phyloP scores from a whole-genome alignment of 495 filamentous ascomycete species.

The Trichoderma reesei region DNA sequence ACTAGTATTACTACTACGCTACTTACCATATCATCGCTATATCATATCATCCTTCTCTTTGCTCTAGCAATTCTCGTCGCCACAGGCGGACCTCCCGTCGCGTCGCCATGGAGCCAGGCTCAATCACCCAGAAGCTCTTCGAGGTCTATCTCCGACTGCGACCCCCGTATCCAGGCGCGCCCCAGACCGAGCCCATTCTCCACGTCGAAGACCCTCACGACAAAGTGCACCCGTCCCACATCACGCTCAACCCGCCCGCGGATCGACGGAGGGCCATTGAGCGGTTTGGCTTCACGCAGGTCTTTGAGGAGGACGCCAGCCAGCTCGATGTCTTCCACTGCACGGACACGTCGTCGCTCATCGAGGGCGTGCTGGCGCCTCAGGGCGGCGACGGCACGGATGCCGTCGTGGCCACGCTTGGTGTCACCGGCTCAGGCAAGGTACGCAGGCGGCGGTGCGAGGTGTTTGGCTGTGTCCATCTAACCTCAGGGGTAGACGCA shows the following conservation, averaged over 20 bases:
- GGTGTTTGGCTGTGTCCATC: conserved; percentile 16
- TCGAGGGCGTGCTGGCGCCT: conserved; percentile 66
- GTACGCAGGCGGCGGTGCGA: conserved; percentile 35
- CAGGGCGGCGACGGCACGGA: conserved; percentile 69
- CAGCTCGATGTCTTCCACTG: conserved; percentile 85
- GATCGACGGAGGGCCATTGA: conserved; percentile 82
- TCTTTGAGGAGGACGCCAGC: conserved; percentile 76
- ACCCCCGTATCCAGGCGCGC: conserved; percentile 46
- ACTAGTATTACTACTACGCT: too few relatives aligned
- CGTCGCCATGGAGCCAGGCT: neutral
- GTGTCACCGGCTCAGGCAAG: conserved; percentile 94
- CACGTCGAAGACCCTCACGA: conserved; percentile 54
- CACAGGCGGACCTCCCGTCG: neutral
- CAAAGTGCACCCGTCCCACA: conserved; percentile 56
- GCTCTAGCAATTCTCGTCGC: neutral
- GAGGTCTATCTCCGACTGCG: conserved; percentile 87
- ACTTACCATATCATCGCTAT: too few relatives aligned
- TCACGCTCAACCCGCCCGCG: conserved; percentile 76
- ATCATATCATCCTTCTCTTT: neutral
- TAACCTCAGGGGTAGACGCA: conserved; percentile 55
- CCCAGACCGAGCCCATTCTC: conserved; percentile 55
- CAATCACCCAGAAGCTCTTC: conserved; percentile 49
- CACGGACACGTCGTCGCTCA: conserved; percentile 61
- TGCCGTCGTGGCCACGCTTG: conserved; percentile 82
- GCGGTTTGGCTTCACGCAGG: conserved; percentile 86